A percentile compares a stretch with the other conserved stretches of the same genome.
phyloP scores from a whole-genome alignment of 176 grass and related monocot genomes.

The Zizania latifolia region DNA sequence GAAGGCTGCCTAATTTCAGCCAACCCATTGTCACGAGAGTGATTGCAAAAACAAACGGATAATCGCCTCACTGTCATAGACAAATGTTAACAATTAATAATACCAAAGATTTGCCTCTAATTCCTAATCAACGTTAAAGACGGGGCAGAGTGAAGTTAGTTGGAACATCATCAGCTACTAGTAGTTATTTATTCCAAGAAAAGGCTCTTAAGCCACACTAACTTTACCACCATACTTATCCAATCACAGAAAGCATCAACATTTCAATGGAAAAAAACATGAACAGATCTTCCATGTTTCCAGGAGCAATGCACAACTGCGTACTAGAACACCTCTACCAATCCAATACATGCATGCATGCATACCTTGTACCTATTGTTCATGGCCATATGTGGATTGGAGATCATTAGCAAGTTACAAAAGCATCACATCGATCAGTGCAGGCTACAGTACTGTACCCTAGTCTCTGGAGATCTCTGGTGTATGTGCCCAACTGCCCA shows the following conservation, averaged over 20 bases:
- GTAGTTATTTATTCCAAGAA: not conserved
- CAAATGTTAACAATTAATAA: conserved; percentile 11
- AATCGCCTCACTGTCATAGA: not conserved
- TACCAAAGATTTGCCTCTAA: not conserved
- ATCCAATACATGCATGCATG: not conserved
- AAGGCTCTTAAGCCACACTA: not conserved
- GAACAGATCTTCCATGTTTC: not conserved
- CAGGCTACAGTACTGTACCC: not conserved
- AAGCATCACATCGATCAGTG: not conserved
- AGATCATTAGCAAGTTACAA: not conserved
- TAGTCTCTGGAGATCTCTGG: not conserved
- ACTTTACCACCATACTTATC: not conserved
- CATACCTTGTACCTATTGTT: not conserved
- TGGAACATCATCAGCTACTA: conserved; percentile 16
- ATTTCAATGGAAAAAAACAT: not conserved
- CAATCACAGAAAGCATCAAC: not conserved
- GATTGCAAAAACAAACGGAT: conserved; percentile 23
- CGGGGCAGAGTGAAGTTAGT: conserved; percentile 4
- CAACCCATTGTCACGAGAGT: not conserved
- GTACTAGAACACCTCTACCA: not conserved
- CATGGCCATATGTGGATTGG: not conserved
- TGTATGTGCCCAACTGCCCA: no score
- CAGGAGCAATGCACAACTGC: not conserved
- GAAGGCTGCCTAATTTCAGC: conserved; percentile 7
- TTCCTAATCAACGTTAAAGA: not conserved